Percentiles rank a stretch among this genome's conserved stretches.
Evolutionary conservation across 208 protist species (phyloP).

Genomic region (Trypanosoma congolense): DNA sequence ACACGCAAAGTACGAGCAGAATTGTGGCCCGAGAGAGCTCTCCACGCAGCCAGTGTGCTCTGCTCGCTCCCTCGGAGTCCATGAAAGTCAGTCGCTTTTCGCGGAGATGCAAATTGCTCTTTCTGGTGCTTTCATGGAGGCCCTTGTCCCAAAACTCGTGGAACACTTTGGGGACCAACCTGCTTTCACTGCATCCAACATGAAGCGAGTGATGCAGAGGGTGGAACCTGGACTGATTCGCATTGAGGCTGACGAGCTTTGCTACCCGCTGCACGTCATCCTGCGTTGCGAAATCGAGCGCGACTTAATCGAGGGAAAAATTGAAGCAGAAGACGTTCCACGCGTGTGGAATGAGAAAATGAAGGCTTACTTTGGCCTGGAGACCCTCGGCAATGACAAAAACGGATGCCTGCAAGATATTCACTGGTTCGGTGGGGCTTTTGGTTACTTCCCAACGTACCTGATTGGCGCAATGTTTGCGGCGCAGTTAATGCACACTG

Average conservation of each 20-base stretch:
- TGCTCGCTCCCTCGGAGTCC: slow-evolving; percentile 70
- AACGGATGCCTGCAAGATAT: slow-evolving; percentile 86
- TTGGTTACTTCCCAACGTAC: slow-evolving; percentile 91
- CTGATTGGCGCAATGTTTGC: slow-evolving; percentile 76
- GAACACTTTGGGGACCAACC: slow-evolving; percentile 49
- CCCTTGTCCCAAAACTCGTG: slow-evolving; percentile 36
- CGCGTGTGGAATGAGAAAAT: slow-evolving; percentile 83
- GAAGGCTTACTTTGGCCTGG: slow-evolving; percentile 78
- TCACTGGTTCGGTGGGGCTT: slow-evolving; percentile 71
- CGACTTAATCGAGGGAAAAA: slow-evolving; percentile 69
- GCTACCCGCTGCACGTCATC: slow-evolving; percentile 88
- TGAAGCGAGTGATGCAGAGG: slow-evolving; percentile 36
- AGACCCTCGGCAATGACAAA: slow-evolving; percentile 63
- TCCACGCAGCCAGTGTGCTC: slow-evolving; percentile 53
- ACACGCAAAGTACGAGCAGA: slow-evolving; percentile 89
- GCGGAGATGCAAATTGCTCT: slow-evolving; percentile 73
- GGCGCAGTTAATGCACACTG: slow-evolving; percentile 71
- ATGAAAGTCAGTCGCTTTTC: slow-evolving; percentile 90
- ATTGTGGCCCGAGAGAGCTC: slow-evolving; percentile 60
- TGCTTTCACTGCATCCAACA: slow-evolving; percentile 47
- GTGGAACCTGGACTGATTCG: slow-evolving; percentile 79
- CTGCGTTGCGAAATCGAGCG: slow-evolving; percentile 88
- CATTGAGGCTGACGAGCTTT: slow-evolving; percentile 84
- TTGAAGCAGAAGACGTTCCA: slow-evolving; percentile 77
- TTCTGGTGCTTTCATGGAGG: slow-evolving; percentile 49